Evolutionary conservation across 2,329 filamentous ascomycete species (phyloP), one percentile per base, ranked within the genome.

Genomic region (Diaporthe destruens): DNA sequence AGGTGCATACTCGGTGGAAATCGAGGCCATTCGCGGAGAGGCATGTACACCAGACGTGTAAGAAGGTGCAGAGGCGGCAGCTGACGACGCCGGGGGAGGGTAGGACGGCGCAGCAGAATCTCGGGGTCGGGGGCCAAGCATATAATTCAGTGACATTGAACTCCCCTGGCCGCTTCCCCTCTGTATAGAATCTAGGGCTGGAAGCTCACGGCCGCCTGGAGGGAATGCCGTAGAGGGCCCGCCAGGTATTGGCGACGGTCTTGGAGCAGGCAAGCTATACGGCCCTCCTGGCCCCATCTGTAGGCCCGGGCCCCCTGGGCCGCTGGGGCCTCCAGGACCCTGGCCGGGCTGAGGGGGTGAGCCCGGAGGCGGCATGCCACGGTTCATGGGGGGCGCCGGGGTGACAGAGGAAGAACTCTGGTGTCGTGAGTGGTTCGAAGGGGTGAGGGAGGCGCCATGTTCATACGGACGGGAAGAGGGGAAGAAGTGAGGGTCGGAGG

Each of bases 121-220:
- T 2, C 83, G 81, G 14, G 81, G 80, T 53, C 79, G 80, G 5
- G 84, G 82, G 23, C 88, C 88, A 7, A 90, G 81, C 87, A 90
- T 89, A 7, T 88, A 86, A 1, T 87, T 89, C 80, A 90, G 90
- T 25, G 88, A 90, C 88, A 90, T 90, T 78, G 86, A 87, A 78
- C 87, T 88, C 55, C 85, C 84, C 0, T 82, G 82, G 71, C 82
- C 84, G 32, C 82, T 84, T 4, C 86, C 82, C 72, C 88, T 83
- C 34, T 85, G 79, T 25, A 90, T 80, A 16, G 86, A 83, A 36
- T 84, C 81, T 16, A 90, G 82, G 1, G 88, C 85, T 0, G 88
- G 87, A 18, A 89, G 80, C 71, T 88, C 86, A 73, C 90, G 88
- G 47, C 86, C 82, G 5, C 85, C 82, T 0, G 84, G 61, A 11